phyloP scores from a whole-genome alignment of 148 eudicot species.

The Persicaria maculosa region DNA sequence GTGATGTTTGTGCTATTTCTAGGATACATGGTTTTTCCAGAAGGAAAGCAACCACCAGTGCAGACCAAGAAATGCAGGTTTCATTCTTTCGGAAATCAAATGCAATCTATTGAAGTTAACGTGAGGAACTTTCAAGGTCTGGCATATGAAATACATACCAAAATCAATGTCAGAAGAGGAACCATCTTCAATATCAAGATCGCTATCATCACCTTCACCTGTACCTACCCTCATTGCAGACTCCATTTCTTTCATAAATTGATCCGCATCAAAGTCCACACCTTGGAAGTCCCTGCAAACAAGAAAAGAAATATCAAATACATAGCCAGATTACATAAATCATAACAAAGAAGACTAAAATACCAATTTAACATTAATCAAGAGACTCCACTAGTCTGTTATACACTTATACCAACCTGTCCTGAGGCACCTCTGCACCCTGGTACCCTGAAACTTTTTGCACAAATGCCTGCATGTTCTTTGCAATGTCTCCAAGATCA shows the following conservation, averaged over 20 bases:
- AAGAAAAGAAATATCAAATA: slow-evolving; percentile 4
- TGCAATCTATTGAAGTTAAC: background rate
- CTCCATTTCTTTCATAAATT: slow-evolving; percentile 78
- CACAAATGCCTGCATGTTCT: slow-evolving; percentile 76
- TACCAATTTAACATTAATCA: background rate
- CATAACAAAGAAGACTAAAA: background rate
- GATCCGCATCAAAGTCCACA: slow-evolving; percentile 77
- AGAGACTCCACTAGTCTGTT: background rate
- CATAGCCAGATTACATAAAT: background rate
- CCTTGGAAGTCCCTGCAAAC: slow-evolving; percentile 35
- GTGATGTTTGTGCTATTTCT: background rate
- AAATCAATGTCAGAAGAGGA: slow-evolving; percentile 85
- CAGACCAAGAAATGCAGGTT: background rate
- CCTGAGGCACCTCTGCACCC: slow-evolving; percentile 92
- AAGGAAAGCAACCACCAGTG: background rate
- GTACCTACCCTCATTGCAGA: slow-evolving; percentile 41
- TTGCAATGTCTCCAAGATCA: slow-evolving; percentile 72
- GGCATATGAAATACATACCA: slow-evolving; percentile 28
- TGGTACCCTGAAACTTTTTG: slow-evolving; percentile 67
- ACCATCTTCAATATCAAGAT: slow-evolving; percentile 55
- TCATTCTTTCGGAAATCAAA: background rate
- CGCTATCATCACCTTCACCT: slow-evolving; percentile 29
- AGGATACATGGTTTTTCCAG: background rate
- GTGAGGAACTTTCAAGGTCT: background rate
- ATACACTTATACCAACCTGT: slow-evolving; percentile 40